Base-by-base conservation (phyloP, 2,329 filamentous ascomycete species). In the Aspergillus fumigatus region DNA sequence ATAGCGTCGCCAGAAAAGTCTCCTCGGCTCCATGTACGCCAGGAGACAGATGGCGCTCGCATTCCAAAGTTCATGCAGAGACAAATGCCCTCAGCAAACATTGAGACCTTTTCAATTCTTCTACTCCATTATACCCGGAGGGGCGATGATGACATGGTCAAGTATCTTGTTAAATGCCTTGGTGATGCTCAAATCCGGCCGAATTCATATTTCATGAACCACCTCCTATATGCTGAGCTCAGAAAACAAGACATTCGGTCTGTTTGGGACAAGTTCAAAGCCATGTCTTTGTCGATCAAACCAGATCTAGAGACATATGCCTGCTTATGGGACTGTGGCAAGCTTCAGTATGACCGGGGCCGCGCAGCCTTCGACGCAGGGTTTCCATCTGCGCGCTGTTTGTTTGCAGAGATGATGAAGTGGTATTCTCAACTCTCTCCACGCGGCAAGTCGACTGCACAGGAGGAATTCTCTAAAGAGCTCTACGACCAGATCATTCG, bases 121-220 rank as follows among this genome's bases (percentile, higher is more conserved):
- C 83, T 90, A 1, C 82, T 89, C 57, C 85, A 89, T 68, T 93
- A 91, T 67, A 83, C 84, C 51, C 77, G 84, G 47, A 83, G 86
- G 19, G 78, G 81, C 17, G 79, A 87, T 19, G 81, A 85, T 40
- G 69, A 75, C 14, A 80, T 81, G 55, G 79, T 90, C 51, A 75
- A 82, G 50, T 76, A 81, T 52, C 76, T 93, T 4, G 86, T 85
- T 72, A 77, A 82, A 32, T 83, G 84, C 1, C 85, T 90, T 60
- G 75, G 79, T 14, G 76, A 82, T 48, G 83, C 87, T 14, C 81
- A 87, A 60, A 85, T 93, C 59, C 79, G 77, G 53, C 83, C 87
- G 1, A 87, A 90, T 66, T 84, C 85, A 8, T 89, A 87, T 70
- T 88, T 92, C 75, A 84, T 92, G 80, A 94, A 93, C 71, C 88